Evolutionary conservation across 2,329 filamentous ascomycete species (phyloP), one percentile per base, ranked within the genome.

Genomic region (Cercospora brassicicola): DNA sequence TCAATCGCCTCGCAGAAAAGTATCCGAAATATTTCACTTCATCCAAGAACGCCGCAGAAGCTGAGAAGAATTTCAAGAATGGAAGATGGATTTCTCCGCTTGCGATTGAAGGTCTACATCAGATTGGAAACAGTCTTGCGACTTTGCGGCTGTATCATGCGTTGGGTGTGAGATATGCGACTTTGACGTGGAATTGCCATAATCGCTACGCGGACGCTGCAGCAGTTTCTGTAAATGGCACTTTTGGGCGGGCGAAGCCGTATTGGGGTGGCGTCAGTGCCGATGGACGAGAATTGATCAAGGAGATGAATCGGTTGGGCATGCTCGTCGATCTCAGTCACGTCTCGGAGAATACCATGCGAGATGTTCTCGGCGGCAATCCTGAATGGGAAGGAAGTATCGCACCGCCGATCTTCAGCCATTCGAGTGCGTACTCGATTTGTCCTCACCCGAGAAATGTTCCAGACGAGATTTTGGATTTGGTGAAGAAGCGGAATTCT

Each of bases 321-420:
- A 93, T 97, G 89, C 88, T 97, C n/a, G 91, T 98, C 48, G 94
- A 97, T 77, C 84, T 97, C 39, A 86, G 91, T 6, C 94, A 97
- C 78, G 88, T 89, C 26, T 86, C 90, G 73, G 86, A 87, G 66
- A 90, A 94, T 68, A 97, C 94, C 0, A 95, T 96, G 92, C 82
- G 89, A 6, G 91, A 97, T 74, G 91, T 94, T 0, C 86, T 97
- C 0, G 89, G 85, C 13, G 78, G 81, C 2, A 78, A 83, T 23
- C 83, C 84, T 20, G 83, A 81, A 53, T 94, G 91, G 91, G 78
- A 81, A 4, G 91, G 92, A 6, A 94, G 90, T 76, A 82, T 85
- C 66, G 93, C 94, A 0, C 94, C 94, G 0, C 86, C 95, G 4
- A 95, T 97, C 67, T 97, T 92, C 83, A 93, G 90, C 67, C 94